phyloP scores from a whole-genome alignment of 495 filamentous ascomycete species.

The Penicillium canescens region DNA sequence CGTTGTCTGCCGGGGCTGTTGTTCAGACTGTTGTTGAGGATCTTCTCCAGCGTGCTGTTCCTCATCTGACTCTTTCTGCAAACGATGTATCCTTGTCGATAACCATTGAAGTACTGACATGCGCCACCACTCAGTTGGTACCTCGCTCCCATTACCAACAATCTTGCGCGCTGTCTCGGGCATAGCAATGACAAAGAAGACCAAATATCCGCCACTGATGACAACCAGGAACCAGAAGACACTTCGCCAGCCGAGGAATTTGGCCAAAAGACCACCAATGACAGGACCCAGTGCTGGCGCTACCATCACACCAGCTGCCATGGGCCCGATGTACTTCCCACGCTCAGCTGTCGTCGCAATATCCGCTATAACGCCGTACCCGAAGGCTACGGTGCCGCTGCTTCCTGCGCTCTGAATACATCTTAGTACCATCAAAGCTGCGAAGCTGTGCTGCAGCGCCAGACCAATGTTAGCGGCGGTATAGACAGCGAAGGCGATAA shows the following conservation, averaged over 20 bases:
- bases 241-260: conserved; percentile 38
- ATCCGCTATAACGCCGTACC: conserved; percentile 62
- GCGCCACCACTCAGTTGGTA: conserved; percentile 33
- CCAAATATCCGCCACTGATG: conserved; percentile 25
- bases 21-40: neutral
- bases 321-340: conserved; percentile 57
- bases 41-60: conserved; percentile 8
- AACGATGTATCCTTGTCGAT: conserved; percentile 5
- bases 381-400: conserved; percentile 52
- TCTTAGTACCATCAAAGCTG: conserved; percentile 59
- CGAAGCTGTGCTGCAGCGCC: conserved; percentile 59
- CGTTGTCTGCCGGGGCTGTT: conserved; percentile 15
- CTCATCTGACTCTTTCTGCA: conserved; percentile 17
- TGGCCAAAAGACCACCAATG: conserved; percentile 39
- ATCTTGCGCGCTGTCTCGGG: conserved; percentile 72
- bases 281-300: conserved; percentile 39
- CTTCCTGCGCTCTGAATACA: conserved; percentile 64
- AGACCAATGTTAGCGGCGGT: conserved; percentile 63
- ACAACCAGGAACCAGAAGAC: conserved; percentile 50
- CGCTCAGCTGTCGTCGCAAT: conserved; percentile 58
- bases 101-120: conserved; percentile 40
- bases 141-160: conserved; percentile 62
- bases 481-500: conserved; percentile 59
- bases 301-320: conserved; percentile 27
- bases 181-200: conserved; percentile 51